phyloP scores from a whole-genome alignment of 345 rosid genomes.

The Camelina neglecta region DNA sequence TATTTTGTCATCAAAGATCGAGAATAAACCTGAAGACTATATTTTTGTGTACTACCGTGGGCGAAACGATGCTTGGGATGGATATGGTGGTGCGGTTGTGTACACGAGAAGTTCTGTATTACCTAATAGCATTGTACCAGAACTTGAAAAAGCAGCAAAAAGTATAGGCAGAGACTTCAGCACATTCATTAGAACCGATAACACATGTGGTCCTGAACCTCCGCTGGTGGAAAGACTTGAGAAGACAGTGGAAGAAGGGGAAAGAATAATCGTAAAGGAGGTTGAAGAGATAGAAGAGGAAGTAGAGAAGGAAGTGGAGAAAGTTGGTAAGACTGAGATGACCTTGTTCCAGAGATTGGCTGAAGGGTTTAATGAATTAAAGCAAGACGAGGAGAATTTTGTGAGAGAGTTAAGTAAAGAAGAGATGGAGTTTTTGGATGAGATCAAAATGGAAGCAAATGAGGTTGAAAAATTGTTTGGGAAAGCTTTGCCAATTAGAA shows the following conservation, averaged over 20 bases:
- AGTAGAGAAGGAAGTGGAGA: constrained; percentile 58
- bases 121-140: constrained; percentile 77
- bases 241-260: constrained; percentile 91
- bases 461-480: constrained; percentile 88
- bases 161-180: constrained; percentile 82
- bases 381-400: constrained; percentile 69
- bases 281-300: constrained; percentile 60
- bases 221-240: constrained; percentile 90
- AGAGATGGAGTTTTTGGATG: constrained; percentile 73
- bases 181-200: constrained; percentile 69
- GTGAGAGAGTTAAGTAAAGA: constrained; percentile 65
- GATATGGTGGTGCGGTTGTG: constrained; percentile 94
- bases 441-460: constrained; percentile 81
- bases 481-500: constrained; percentile 66
- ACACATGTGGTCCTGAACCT: constrained; percentile 90
- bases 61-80: constrained; percentile 97
- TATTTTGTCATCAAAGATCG: constrained; percentile 76
- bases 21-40: constrained; percentile 74
- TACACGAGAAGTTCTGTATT: constrained; percentile 83
- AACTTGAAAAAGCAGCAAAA: constrained; percentile 78
- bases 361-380: constrained; percentile 77
- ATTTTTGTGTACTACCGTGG: constrained; percentile 88
- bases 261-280: constrained; percentile 66
- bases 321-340: constrained; percentile 69
- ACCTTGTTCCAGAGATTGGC: constrained; percentile 71